A percentile compares a stretch with the other conserved stretches of the same genome.
Evolutionary conservation across 768 basidiomycete genomes (phyloP).

Genomic region (Rhodosporidiobolus odoratus): DNA sequence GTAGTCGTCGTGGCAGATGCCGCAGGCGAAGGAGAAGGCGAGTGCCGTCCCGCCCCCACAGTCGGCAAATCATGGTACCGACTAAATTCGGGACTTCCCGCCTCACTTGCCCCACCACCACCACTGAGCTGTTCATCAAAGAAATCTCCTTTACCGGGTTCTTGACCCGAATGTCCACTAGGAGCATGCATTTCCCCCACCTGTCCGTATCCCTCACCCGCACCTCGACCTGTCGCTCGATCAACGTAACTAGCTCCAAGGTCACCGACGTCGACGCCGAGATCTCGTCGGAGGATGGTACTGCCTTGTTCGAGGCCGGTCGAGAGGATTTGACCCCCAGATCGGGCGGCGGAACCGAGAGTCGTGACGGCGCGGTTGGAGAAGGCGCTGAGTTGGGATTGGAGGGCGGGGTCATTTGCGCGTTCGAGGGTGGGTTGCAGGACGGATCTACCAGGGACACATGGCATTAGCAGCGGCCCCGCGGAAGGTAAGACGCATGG

Average conservation of each 20-base stretch:
- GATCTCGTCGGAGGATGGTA: conserved; percentile 67
- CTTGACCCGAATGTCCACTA: neutral
- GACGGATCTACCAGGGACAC: conserved; percentile 52
- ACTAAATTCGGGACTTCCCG: neutral
- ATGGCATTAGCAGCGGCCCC: neutral
- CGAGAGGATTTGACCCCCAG: conserved; percentile 52
- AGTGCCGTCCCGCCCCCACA: neutral
- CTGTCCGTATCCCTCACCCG: conserved; percentile 32
- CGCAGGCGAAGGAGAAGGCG: neutral
- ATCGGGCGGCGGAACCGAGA: conserved; percentile 57
- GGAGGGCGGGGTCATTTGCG: conserved; percentile 72
- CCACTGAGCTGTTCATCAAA: conserved; percentile 11
- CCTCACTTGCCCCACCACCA: neutral
- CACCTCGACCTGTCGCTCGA: conserved; percentile 20
- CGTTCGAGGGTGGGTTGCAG: conserved; percentile 83
- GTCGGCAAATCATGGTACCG: conserved; percentile 24
- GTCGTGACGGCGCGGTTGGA: conserved; percentile 56
- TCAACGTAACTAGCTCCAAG: conserved; percentile 34
- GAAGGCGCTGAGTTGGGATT: conserved; percentile 67
- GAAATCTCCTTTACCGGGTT: conserved; percentile 23
- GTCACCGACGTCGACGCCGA: conserved; percentile 69
- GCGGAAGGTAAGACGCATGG: neutral
- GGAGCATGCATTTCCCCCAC: conserved; percentile 20
- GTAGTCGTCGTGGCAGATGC: neutral
- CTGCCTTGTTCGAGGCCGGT: conserved; percentile 55